Evolutionary conservation across 164 flowering plant genomes (phyloP).

Genomic region (Berberis vulgaris): DNA sequence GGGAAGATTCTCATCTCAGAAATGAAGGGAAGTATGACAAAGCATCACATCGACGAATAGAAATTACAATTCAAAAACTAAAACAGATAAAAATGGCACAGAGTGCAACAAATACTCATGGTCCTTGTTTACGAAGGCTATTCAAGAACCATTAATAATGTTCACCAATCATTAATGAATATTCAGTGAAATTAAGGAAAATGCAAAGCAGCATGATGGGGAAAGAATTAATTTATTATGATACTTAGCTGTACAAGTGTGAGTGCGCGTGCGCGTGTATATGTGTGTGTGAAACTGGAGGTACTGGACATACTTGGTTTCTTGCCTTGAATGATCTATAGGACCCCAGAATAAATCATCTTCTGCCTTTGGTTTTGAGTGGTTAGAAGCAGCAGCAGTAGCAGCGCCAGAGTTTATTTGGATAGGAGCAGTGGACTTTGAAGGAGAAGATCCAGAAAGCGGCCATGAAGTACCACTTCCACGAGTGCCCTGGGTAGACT

Average conservation of each 20-base stretch:
- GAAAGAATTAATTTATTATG: background rate
- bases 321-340: slow-evolving; percentile 58
- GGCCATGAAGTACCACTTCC: slow-evolving; percentile 53
- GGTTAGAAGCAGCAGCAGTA: slow-evolving; percentile 22
- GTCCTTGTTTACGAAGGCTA: too few species aligned
- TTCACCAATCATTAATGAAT: background rate
- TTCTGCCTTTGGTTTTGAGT: slow-evolving; percentile 55
- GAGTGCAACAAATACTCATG: too few species aligned
- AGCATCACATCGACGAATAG: too few species aligned
- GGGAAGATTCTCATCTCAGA: too few species aligned
- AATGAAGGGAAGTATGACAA: too few species aligned
- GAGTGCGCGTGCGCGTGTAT: too few species aligned
- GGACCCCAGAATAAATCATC: slow-evolving; percentile 99
- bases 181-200: background rate
- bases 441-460: slow-evolving; percentile 46
- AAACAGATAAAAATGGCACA: too few species aligned
- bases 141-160: too few species aligned
- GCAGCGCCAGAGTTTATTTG: slow-evolving; percentile 25
- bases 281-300: background rate
- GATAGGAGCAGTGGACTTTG: slow-evolving; percentile 49
- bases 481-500: slow-evolving; percentile 35
- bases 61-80: too few species aligned
- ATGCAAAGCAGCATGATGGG: background rate
- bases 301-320: slow-evolving; percentile 48
- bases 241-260: too few species aligned